Evolutionary conservation across 139 green algal genomes (phyloP), one percentile per base, ranked within the genome.

Genomic region (Haematococcus sp.): DNA sequence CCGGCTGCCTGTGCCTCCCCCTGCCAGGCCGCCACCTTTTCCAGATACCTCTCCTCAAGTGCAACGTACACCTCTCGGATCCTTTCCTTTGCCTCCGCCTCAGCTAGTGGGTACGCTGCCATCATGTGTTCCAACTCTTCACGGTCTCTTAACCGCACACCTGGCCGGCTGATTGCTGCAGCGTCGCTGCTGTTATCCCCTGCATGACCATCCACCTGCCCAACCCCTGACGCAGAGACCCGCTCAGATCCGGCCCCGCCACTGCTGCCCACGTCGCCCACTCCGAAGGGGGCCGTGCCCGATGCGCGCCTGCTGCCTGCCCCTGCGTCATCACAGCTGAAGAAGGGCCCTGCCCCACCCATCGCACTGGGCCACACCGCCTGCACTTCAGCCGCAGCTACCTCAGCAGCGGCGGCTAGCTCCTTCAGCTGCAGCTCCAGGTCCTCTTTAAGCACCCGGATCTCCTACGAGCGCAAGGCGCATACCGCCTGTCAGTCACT

Each of bases 11-110:
- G 58, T 3, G 25, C 58, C 25, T 65, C 58, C 23, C 23, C 11
- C 25, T 65, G 58, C 58, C 58, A 65, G 2, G 28, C 58, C 25
- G 11, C 58, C 3, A 65, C n/a, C 25, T 65, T 65, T n/a, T 65
- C 58, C 58, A 22, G 9, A 34, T 65, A 30, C 25, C 30, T 28
- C n/a, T 22, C 11, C 23, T 30, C n/a, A 4, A 65, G 58, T 40
- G 58, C 58, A 40, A 9, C 25, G 11, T 35, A 65, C 58, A 65
- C 58, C 4, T 33, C 58, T 4, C 58, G 23, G 11, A 65, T 30
- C n/a, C 58, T 4, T 16, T 33, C 58, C 25, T 65, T 65, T 33
- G 58, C 22, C 9, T 19, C 30, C 3, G n/a, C 25, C 25, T 34
- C n/a, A 13, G 30, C 58, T n/a, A 65, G 30, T 11, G 58, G 58